Evolutionary conservation across 352 stramenopile genomes (phyloP), one percentile per base, ranked within the genome.

Genomic region (Phytophthora ramorum): DNA sequence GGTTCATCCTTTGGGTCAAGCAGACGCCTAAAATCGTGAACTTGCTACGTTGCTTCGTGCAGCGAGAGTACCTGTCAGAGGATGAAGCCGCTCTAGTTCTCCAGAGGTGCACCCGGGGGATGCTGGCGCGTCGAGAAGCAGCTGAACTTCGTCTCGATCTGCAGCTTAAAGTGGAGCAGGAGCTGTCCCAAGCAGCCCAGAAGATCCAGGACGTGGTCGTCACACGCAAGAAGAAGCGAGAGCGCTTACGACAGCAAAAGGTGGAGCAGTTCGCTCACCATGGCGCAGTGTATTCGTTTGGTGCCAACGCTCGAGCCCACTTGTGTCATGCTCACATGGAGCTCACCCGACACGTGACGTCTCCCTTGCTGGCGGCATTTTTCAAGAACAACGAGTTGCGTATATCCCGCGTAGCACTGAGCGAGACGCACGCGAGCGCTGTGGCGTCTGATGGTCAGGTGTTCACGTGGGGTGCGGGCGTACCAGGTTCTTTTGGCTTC

Each of bases 381-480:
- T 93, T 93, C 67, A 90, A 91, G 53, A 83, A 90, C 55, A 88
- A 79, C 44, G 85, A 93, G 54, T 44, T 90, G 30, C 81, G 85
- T 0, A 81, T 93, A 24, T 66, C 85, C 2, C 46, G 51, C 9
- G 72, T 76, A 8, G 69, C 76, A 9, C 44, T 89, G 16, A 90
- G 82, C 20, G 60, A 79, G 14, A 81, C 86, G 0, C 85, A 93
- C 34, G 82, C 82, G 1, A 80, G 70, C 24, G 77, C 81, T 7
- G 85, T 93, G 37, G 84, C 81, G 7, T 90, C 85, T 0, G 78
- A 84, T 55, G 85, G 85, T 1, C 71, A 88, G 22, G 71, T 90
- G 3, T 93, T 87, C 59, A 93, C 85, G 10, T 93, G 85, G 85
- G 85, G 85, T 6, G 73, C 76, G 2, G 84, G 85, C 4, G 72